Evolutionary conservation across 306 rosid species (phyloP), one percentile per base, ranked within the genome.

Genomic region (Vigna radiata): DNA sequence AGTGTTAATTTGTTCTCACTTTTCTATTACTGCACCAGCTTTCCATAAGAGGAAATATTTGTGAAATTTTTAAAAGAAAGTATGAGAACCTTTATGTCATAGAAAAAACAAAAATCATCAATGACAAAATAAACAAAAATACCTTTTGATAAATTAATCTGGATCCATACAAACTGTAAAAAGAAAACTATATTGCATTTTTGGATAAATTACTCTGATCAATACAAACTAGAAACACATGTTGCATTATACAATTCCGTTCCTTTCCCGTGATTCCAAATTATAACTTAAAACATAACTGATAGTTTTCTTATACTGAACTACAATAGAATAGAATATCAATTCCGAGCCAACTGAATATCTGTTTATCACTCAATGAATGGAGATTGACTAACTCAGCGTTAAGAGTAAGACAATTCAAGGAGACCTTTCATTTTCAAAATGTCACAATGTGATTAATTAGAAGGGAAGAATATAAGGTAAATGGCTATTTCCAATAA

Each of bases 361-460:
- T 37, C 37, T 71, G 31, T 60, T 50, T 58, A 73, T 49, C 66
- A 64, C 64, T 59, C 55, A 73, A 54, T 43, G 10, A 36, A 50
- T 11, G 13, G 36, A 63, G 54, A 65, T 46, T 47, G 56, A 54
- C 72, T 17, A 56, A 72, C 6, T 63, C 58, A 77, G 59, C 7
- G n/a, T 41, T 43, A 41, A 78, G 73, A 47, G 61, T 29, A 68
- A 55, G 63, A 80, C 29, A 63, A 31, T 33, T 61, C 44, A 61
- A 70, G 8, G 12, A 21, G 68, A 27, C 56, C 46, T 70, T 66
- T 68, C 79, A 58, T 68, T 52, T 76, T 76, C 79, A 71, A 64
- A 61, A 39, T 27, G 15, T 75, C 68, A 70, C 62, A 52, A 52
- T 47, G 50, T 5, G 73, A 44, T 31, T 37, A 73, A 69, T 41